Percentiles rank a stretch among this genome's conserved stretches.
These are phyloP conservation scores for Hemileia vastatrix DNA, from an alignment of 1,284 basidiomycete genomes.

Conservation along the genomic window DNA sequence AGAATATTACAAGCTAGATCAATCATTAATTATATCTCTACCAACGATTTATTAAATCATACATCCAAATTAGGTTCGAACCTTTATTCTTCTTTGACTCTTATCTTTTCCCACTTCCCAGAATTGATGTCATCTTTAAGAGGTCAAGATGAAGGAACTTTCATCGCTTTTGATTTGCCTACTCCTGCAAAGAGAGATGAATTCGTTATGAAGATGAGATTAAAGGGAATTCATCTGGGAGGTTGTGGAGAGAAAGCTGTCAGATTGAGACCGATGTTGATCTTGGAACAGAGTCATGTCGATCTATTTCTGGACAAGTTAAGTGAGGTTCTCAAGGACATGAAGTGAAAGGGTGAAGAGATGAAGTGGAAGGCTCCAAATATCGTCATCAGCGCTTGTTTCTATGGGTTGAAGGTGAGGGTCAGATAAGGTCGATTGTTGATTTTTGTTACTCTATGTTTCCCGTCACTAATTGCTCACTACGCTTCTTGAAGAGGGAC, in stretches of 20 bases:
- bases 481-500: too few relatives aligned
- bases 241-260: slow-evolving; percentile 46
- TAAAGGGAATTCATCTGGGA: slow-evolving; percentile 48
- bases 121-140: slow-evolving; percentile 45
- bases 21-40: slow-evolving; percentile 48
- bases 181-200: slow-evolving; percentile 45
- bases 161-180: slow-evolving; percentile 50
- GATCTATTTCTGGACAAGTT: slow-evolving; percentile 46
- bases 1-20: slow-evolving; percentile 50
- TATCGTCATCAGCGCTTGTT: too few relatives aligned
- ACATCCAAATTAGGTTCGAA: slow-evolving; percentile 45
- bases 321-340: slow-evolving; percentile 38
- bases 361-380: too few relatives aligned
- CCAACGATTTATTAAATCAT: slow-evolving; percentile 45
- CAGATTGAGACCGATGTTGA: slow-evolving; percentile 49
- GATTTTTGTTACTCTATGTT: too few relatives aligned
- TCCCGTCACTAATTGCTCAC: too few relatives aligned
- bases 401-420: too few relatives aligned
- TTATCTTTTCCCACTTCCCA: slow-evolving; percentile 34
- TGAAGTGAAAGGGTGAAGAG: too few relatives aligned
- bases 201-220: slow-evolving; percentile 47
- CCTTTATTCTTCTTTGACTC: slow-evolving; percentile 41
- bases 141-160: slow-evolving; percentile 50
- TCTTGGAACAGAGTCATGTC: slow-evolving; percentile 48
- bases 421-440: too few relatives aligned